A percentile compares a stretch with the other conserved stretches of the same genome.
Evolutionary conservation across 1,139 yeast genomes (phyloP).

Genomic region (Debaryomyces psychrophilus): DNA sequence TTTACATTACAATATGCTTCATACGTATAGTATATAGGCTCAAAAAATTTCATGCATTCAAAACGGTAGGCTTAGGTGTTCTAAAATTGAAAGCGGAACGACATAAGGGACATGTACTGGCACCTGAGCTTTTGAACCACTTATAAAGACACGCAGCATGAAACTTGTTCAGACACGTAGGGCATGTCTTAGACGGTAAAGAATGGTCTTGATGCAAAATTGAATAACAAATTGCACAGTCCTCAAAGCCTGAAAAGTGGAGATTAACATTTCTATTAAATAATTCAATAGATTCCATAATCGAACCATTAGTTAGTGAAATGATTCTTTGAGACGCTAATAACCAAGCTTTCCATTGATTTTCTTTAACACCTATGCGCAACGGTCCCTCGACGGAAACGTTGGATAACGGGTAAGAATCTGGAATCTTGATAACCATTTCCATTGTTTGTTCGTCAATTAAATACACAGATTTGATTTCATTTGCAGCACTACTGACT

Average conservation of each 20-base stretch:
- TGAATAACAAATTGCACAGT: slow-evolving; percentile 95
- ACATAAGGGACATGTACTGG: slow-evolving; percentile 92
- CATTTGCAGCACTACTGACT: slow-evolving; percentile 64
- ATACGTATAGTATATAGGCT: background rate
- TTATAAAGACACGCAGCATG: slow-evolving; percentile 96
- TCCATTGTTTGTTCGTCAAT: slow-evolving; percentile 92
- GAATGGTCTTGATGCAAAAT: slow-evolving; percentile 89
- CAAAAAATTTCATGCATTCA: background rate
- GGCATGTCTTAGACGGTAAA: slow-evolving; percentile 84
- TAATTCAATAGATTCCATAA: slow-evolving; percentile 78
- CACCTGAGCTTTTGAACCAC: slow-evolving; percentile 95
- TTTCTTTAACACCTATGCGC: slow-evolving; percentile 87
- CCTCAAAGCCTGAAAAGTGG: slow-evolving; percentile 91
- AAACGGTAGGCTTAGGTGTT: slow-evolving; percentile 14
- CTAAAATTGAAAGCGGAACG: slow-evolving; percentile 72
- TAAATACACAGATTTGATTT: slow-evolving; percentile 70
- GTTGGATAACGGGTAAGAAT: slow-evolving; percentile 71
- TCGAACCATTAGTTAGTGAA: slow-evolving; percentile 74
- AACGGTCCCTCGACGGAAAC: slow-evolving; percentile 76
- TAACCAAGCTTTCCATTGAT: slow-evolving; percentile 95
- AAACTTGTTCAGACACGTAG: slow-evolving; percentile 89
- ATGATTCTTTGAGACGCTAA: slow-evolving; percentile 85
- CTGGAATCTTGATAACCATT: slow-evolving; percentile 72
- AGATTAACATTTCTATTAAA: slow-evolving; percentile 79
- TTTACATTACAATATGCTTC: background rate